Conservation (phyloP, 768 basidiomycete genomes). For the Lactarius sp. region DNA sequence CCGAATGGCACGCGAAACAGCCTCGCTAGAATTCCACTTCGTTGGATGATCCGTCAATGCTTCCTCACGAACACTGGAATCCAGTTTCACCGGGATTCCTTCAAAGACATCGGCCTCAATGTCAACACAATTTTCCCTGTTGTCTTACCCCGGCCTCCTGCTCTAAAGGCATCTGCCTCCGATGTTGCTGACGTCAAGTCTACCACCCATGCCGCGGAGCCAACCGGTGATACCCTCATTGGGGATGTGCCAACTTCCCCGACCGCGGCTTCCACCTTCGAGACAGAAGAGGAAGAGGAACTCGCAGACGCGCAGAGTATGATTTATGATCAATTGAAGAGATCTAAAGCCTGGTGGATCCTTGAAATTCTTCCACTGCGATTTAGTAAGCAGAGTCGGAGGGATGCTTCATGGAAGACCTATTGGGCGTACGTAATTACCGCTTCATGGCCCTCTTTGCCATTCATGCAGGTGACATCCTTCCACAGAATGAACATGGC, state of each 20-base stretch:
- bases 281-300: conserved; percentile 59
- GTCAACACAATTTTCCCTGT: conserved; percentile 30
- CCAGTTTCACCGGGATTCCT: conserved; percentile 35
- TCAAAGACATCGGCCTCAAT: conserved; percentile 32
- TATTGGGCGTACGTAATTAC: conserved; percentile 1
- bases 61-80: conserved; percentile 44
- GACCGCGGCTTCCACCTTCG: conserved; percentile 27
- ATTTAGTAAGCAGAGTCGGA: background rate
- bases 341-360: conserved; percentile 55
- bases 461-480: background rate
- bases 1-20: conserved; percentile 50
- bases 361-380: conserved; percentile 44
- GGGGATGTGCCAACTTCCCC: conserved; percentile 10
- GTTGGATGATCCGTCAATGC: conserved; percentile 51
- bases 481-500: conserved; percentile 7
- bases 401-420: background rate
- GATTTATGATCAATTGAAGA: conserved; percentile 54
- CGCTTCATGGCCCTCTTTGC: background rate
- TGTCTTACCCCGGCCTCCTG: conserved; percentile 26
- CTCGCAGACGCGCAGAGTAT: conserved; percentile 49
- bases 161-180: background rate
- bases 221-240: conserved; percentile 23
- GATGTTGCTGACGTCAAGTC: background rate
- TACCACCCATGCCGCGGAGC: background rate
- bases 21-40: conserved; percentile 65